Evolutionary conservation across 768 basidiomycete genomes (phyloP).

Genomic region (Podaxis sp.): DNA sequence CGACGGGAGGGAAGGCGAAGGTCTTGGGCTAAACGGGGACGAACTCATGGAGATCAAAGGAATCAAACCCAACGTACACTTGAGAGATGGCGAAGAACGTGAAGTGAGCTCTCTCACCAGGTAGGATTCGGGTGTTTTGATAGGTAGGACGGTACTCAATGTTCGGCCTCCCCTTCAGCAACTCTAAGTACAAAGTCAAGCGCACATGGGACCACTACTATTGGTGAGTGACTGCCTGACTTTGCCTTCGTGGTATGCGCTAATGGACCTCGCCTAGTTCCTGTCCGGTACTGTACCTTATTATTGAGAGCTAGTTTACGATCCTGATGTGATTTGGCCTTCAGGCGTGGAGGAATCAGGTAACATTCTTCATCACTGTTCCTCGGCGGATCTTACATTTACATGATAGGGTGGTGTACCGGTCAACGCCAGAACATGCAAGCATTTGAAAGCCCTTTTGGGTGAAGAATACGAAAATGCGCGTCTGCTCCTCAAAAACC

Average conservation of each 20-base stretch:
- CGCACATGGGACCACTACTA: constrained; percentile 42
- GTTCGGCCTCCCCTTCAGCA: constrained; percentile 16
- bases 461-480: constrained; percentile 39
- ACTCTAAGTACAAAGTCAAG: constrained; percentile 32
- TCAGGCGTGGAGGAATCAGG: constrained; percentile 38
- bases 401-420: constrained; percentile 29
- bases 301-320: background rate
- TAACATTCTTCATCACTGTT: constrained; percentile 13
- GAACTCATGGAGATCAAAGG: constrained; percentile 40
- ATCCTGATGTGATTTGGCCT: background rate
- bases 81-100: constrained; percentile 28
- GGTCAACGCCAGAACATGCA: constrained; percentile 39
- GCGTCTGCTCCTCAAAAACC: constrained; percentile 36
- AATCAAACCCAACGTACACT: constrained; percentile 35
- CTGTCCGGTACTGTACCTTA: constrained; percentile 30
- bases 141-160: background rate
- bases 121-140: constrained; percentile 14
- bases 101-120: constrained; percentile 32
- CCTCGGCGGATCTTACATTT: background rate
- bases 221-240: constrained; percentile 24
- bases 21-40: constrained; percentile 19
- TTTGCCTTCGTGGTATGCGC: background rate
- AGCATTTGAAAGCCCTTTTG: constrained; percentile 35
- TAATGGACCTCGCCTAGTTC: constrained; percentile 20
- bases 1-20: constrained; percentile 15